These are phyloP conservation scores for Limtongozyma cylindracea DNA, from an alignment of 805 yeast genomes.

Conservation along the genomic window DNA sequence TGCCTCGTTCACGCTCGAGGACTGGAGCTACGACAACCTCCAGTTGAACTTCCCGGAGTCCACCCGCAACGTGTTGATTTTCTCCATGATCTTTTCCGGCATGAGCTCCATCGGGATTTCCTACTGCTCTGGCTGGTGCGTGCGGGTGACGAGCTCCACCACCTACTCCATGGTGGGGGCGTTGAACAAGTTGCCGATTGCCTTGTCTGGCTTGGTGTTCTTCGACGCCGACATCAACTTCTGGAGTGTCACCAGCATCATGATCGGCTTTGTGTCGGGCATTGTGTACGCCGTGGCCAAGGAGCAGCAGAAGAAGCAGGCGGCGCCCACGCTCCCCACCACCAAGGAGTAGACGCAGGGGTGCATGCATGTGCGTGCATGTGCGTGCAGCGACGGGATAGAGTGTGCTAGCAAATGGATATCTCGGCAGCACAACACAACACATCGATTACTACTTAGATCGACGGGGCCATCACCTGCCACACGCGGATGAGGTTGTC, in stretches of 20 bases:
- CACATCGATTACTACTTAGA: too few relatives aligned
- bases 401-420: too few relatives aligned
- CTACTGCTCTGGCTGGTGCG: constrained; percentile 99
- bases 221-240: constrained; percentile 91
- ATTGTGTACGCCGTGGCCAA: constrained; percentile 89
- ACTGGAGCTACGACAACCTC: constrained; percentile 75
- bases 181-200: constrained; percentile 91
- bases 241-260: constrained; percentile 72
- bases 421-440: too few relatives aligned
- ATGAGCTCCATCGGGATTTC: constrained; percentile 90
- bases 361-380: too few relatives aligned
- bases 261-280: constrained; percentile 89
- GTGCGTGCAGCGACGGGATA: too few relatives aligned
- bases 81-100: constrained; percentile 82
- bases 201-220: constrained; percentile 81
- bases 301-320: constrained; percentile 51
- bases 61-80: constrained; percentile 38
- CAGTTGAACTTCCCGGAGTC: constrained; percentile 55
- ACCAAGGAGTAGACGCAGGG: constrained; percentile 1
- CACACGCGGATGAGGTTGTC: constrained; percentile 99
- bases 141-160: constrained; percentile 94
- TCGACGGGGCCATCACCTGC: constrained; percentile 91
- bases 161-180: constrained; percentile 99
- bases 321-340: constrained; percentile 8
- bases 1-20: constrained; percentile 61